phyloP scores from a whole-genome alignment of 441 rosid species.

The Pelargonium exstipulatum region DNA sequence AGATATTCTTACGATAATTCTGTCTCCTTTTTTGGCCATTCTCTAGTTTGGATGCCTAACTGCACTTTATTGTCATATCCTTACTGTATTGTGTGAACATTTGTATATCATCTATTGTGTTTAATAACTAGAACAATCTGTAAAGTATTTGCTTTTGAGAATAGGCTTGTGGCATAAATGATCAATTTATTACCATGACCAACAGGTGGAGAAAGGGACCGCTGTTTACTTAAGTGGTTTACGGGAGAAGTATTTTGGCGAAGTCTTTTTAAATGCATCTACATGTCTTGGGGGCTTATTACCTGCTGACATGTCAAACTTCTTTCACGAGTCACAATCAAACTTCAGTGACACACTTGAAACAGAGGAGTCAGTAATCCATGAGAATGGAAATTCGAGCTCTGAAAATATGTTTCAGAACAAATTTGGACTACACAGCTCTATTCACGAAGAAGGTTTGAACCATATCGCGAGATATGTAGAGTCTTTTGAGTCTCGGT shows the following conservation, averaged over 20 bases:
- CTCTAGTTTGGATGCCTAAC: not conserved
- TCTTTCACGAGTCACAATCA: slow-evolving; percentile 32
- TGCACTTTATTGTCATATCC: not conserved
- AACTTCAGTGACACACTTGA: slow-evolving; percentile 23
- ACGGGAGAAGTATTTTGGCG: slow-evolving; percentile 94
- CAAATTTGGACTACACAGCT: slow-evolving; percentile 25
- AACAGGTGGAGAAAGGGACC: slow-evolving; percentile 91
- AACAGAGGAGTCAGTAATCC: slow-evolving; percentile 26
- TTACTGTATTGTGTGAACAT: not conserved
- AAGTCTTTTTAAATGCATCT: slow-evolving; percentile 71
- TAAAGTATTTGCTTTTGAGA: slow-evolving; percentile 2
- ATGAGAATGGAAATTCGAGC: slow-evolving; percentile 32
- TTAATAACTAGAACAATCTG: not conserved
- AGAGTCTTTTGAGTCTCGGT: slow-evolving; percentile 83
- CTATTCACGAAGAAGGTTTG: slow-evolving; percentile 66
- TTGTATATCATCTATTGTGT: slow-evolving; percentile 3
- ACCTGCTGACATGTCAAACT: slow-evolving; percentile 30
- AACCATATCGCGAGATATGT: slow-evolving; percentile 89
- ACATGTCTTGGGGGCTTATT: slow-evolving; percentile 41
- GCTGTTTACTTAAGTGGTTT: slow-evolving; percentile 78
- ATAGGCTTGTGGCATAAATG: not conserved
- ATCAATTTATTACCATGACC: slow-evolving; percentile 6
- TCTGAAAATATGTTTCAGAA: slow-evolving; percentile 27
- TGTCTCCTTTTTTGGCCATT: too few relatives aligned
- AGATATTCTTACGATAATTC: too few relatives aligned